phyloP scores from a whole-genome alignment of 2,329 filamentous ascomycete species.

The Aspergillus glaucus region DNA sequence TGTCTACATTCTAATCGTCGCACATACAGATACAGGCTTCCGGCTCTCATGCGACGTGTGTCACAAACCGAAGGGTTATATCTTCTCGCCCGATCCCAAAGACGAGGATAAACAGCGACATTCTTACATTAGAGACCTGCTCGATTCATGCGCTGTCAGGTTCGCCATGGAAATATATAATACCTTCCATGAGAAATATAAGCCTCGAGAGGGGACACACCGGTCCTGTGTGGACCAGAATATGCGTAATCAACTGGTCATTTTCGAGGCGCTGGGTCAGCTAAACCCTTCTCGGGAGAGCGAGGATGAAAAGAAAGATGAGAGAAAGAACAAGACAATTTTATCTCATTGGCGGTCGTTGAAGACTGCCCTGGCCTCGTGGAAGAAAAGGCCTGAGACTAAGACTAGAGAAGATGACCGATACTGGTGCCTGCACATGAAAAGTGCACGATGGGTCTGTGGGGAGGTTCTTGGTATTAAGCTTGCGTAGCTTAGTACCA shows the following conservation, averaged over 20 bases:
- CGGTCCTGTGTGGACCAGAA: slow-evolving; percentile 48
- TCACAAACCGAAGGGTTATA: slow-evolving; percentile 15
- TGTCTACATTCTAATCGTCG: slow-evolving; percentile 51
- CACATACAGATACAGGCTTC: slow-evolving; percentile 43
- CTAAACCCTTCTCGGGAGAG: slow-evolving; percentile 9
- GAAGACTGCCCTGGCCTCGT: no score
- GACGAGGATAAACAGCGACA: slow-evolving; percentile 1
- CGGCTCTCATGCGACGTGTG: slow-evolving; percentile 48
- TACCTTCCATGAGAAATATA: slow-evolving; percentile 22
- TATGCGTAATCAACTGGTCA: slow-evolving; percentile 54
- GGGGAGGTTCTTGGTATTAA: slow-evolving; percentile 27
- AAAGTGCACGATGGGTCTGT: slow-evolving; percentile 41
- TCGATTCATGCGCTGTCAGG: slow-evolving; percentile 39
- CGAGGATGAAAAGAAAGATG: background rate
- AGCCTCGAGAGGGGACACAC: slow-evolving; percentile 4
- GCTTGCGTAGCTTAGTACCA: no score
- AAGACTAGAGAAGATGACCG: no score
- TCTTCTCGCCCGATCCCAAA: background rate
- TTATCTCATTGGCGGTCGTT: no score
- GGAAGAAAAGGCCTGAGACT: no score
- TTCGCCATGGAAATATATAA: slow-evolving; percentile 43
- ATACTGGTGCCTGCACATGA: slow-evolving; percentile 34
- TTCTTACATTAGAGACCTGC: slow-evolving; percentile 24
- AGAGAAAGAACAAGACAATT: slow-evolving; percentile 1
- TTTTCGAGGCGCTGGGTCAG: slow-evolving; percentile 53